phyloP scores from a whole-genome alignment of 2,329 filamentous ascomycete genomes.

The Fusarium circinatum region DNA sequence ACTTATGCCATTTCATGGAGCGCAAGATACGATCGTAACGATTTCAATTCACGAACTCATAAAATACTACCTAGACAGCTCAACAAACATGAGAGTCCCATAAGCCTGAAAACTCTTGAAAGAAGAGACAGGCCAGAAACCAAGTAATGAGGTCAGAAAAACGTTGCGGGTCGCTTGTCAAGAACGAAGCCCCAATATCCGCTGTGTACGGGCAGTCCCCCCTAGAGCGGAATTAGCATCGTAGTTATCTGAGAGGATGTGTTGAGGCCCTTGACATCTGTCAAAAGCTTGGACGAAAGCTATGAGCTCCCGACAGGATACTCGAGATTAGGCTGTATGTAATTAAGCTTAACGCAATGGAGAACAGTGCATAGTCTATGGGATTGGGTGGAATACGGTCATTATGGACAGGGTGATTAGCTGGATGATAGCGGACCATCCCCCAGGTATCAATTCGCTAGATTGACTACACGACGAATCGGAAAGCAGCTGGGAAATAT shows the following conservation, averaged over 20 bases:
- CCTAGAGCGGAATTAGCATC: background rate
- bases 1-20: no score
- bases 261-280: accelerated
- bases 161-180: background rate
- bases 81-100: background rate
- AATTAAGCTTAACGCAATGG: background rate
- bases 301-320: no score
- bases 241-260: background rate
- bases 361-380: background rate
- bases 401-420: background rate
- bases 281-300: background rate
- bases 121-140: no score
- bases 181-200: background rate
- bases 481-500: background rate
- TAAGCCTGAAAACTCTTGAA: background rate
- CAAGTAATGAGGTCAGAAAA: background rate
- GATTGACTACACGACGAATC: background rate
- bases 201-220: background rate
- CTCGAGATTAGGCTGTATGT: background rate
- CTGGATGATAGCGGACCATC: background rate
- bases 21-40: no score
- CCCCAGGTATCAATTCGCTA: background rate
- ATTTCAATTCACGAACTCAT: background rate
- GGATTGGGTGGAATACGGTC: background rate
- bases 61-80: background rate